Evolutionary conservation across 805 yeast genomes (phyloP).

Genomic region (Metschnikowia arizonensis): DNA sequence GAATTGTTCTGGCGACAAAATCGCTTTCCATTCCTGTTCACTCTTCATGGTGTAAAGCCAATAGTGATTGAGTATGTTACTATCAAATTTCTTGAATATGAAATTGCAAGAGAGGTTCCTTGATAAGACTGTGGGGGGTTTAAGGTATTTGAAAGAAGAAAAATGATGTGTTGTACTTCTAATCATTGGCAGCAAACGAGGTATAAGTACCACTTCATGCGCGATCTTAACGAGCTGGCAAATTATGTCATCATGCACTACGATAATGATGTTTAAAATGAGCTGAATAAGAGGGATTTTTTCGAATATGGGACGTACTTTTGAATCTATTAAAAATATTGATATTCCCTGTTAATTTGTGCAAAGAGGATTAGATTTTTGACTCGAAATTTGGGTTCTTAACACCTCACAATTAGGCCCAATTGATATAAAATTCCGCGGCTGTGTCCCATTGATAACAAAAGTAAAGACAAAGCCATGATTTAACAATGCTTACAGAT

Average conservation of each 20-base stretch:
- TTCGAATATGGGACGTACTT: too few relatives aligned
- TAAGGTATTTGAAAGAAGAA: neutral
- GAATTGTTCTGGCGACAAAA: conserved; percentile 71
- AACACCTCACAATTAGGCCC: neutral
- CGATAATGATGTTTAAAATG: too few relatives aligned
- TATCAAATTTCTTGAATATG: neutral
- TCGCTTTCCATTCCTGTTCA: conserved; percentile 75
- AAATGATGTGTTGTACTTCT: neutral
- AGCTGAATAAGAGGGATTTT: too few relatives aligned
- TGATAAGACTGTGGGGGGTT: neutral
- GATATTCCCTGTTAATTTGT: neutral
- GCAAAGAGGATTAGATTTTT: neutral
- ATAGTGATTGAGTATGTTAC: neutral
- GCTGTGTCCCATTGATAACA: too few relatives aligned
- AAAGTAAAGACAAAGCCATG: too few relatives aligned
- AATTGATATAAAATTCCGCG: neutral
- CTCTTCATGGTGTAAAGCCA: conserved; percentile 17
- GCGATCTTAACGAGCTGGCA: neutral
- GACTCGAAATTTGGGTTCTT: neutral
- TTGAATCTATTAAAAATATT: neutral
- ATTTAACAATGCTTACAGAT: too few relatives aligned
- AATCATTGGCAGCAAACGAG: conserved; percentile 4
- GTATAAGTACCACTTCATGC: neutral
- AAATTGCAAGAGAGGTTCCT: neutral
- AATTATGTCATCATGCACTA: neutral